These are phyloP conservation scores for Dinochytrium kinnereticum DNA, from an alignment of 371 early-diverging fungal species.

Conservation along the genomic window DNA sequence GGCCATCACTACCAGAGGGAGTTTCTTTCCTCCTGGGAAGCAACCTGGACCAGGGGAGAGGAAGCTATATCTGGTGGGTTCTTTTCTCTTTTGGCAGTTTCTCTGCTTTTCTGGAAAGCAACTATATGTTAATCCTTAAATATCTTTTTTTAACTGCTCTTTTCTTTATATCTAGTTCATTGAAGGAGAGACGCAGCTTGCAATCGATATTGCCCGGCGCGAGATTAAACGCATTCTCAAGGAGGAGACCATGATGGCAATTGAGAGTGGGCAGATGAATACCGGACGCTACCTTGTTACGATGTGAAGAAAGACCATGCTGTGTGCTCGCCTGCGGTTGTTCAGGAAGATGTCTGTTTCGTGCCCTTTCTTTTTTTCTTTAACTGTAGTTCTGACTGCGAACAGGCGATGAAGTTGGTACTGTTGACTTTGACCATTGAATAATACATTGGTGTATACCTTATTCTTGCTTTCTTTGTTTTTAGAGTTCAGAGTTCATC, in stretches of 20 bases:
- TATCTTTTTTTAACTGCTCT: not conserved
- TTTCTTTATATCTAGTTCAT: conserved; percentile 62
- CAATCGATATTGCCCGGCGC: conserved; percentile 88
- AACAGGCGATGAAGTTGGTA: too few species aligned
- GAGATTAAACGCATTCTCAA: conserved; percentile 90
- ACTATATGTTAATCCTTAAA: too few species aligned
- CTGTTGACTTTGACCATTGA: too few species aligned
- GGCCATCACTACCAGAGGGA: conserved; percentile 93
- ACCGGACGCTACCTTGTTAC: conserved; percentile 39
- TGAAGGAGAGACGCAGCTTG: conserved; percentile 89
- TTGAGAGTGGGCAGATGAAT: conserved; percentile 48
- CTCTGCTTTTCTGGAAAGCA: conserved; percentile 1
- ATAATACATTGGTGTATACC: too few species aligned
- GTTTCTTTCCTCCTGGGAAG: conserved; percentile 86
- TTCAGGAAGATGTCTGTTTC: too few species aligned
- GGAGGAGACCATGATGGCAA: conserved; percentile 69
- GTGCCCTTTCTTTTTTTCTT: too few species aligned
- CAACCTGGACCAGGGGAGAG: conserved; percentile 74
- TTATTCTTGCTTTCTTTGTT: too few species aligned
- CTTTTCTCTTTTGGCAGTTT: conserved; percentile 7
- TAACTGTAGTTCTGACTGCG: too few species aligned
- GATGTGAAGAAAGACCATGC: not conserved
- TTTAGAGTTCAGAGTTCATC: too few species aligned
- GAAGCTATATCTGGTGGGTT: conserved; percentile 80
- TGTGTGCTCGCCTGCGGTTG: too few species aligned